phyloP scores from a whole-genome alignment of 1,139 yeast genomes.

The Meyerozyma guilliermondii region DNA sequence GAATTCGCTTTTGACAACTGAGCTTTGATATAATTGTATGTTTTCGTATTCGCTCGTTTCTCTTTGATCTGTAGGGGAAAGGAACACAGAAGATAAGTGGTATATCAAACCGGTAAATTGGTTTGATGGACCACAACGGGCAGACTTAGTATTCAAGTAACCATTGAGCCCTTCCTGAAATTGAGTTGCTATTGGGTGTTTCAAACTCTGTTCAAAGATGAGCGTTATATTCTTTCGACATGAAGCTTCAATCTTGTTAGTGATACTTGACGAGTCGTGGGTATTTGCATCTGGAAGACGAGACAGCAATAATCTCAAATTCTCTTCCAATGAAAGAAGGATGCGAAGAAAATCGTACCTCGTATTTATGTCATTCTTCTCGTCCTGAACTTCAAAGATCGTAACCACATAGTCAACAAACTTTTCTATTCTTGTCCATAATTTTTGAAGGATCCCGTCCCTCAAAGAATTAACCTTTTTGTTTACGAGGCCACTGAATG shows the following conservation, averaged over 20 bases:
- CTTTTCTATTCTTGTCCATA: not conserved
- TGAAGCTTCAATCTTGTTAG: not conserved
- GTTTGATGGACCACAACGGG: conserved; percentile 16
- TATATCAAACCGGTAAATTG: conserved; percentile 19
- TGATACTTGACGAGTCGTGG: not conserved
- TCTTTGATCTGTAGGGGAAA: conserved; percentile 5
- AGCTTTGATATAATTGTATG: conserved; percentile 20
- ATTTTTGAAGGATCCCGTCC: not conserved
- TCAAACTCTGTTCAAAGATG: not conserved
- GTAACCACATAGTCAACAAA: not conserved
- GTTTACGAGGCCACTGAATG: not conserved
- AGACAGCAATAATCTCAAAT: not conserved
- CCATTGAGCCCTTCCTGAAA: not conserved
- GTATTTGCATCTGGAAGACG: not conserved
- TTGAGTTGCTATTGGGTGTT: not conserved
- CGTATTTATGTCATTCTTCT: not conserved
- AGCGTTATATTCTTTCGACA: not conserved
- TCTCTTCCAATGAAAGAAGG: not conserved
- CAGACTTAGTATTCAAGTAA: not conserved
- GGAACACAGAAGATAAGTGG: conserved; percentile 15
- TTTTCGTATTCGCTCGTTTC: conserved; percentile 8
- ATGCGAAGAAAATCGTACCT: not conserved
- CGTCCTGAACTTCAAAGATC: not conserved
- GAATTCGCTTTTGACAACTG: conserved; percentile 14
- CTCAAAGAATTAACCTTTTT: not conserved